Base-by-base conservation (phyloP, 2,329 filamentous ascomycete species). In the Diaporthe sp. region DNA sequence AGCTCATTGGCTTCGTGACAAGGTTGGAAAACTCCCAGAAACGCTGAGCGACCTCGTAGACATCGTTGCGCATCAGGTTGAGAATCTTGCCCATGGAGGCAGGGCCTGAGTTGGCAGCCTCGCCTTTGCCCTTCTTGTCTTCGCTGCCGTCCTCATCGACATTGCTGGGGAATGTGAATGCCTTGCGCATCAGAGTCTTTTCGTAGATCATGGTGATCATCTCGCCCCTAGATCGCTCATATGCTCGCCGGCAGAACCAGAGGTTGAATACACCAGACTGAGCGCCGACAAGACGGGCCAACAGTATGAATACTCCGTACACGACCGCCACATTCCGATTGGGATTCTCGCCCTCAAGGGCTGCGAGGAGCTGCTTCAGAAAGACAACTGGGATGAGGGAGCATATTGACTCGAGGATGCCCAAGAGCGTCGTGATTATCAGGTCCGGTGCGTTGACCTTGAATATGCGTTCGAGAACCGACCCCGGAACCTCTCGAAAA, bases 81-180 rank as follows among this genome's bases (percentile, higher is more conserved):
- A 98, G 89, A 69, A 98, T 97, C 80, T 97, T 97, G 10, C 95
- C 95, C 83, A 96, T 96, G 0, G 94, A 95, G 0, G 95, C 94
- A 2, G 93, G 90, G 3, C 75, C 71, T 35, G 72, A 56, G n/a
- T 70, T 75, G n/a, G 75, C 75, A 25, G 76, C 76, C 8, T 76
- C 76, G 8, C 75, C 72, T 9, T 77, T 72, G 9, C 74, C 72
- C 8, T 78, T 79, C 10, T 78, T 75, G n/a, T 78, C 79, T 32
- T 78, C 79, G 1, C 79, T 75, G 44, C 78, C 81, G 73, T 80
- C 81, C 73, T 77, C 79, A 51, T 77, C 83, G 74, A 68, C 79
- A 56, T 80, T 74, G 53, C 81, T 83, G 4, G 81, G 83, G 55
- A 85, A 83, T 0, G 85, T 85, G 74, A 86, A 86, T 1, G 83